Base-by-base conservation (phyloP, 768 basidiomycete species). In the Floccularia luteovirens region DNA sequence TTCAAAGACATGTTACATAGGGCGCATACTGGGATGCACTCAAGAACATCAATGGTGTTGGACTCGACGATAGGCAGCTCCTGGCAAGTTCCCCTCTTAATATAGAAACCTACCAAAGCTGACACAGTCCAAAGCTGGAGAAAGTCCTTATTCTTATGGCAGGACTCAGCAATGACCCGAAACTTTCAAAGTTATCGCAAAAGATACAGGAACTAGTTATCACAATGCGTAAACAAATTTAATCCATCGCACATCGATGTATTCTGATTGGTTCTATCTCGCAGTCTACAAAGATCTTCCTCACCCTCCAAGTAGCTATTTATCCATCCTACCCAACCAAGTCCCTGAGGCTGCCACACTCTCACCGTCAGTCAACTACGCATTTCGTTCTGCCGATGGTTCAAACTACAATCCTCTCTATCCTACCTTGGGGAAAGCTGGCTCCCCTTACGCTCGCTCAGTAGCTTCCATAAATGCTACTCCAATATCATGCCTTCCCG, bases 281-380 rank as follows among this genome's bases (percentile, higher is more conserved):
- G 30, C 55, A 83, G 82, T 88, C 30, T 88, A 80, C 66, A 77
- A 82, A 44, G 88, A 88, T 56, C 72, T 90, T 24, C 84, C 85
- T 2, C 87, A 87, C 46, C 86, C 86, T 1, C 39, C 45, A 12
- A 39, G 7, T 19, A 45, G 37, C 11, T 46, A 41, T 40, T 50
- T 32, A 40, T 50, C 3, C 56, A 54, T 16, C 48, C 52, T 19
- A 37, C 39, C 36, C 30, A 47, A 14, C 16, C 43, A 17, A 13
- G 41, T 13, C 28, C 38, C 14, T 45, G 50, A 4, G 14, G 42
- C 47, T 20, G 46, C 34, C 12, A 31, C 45, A 3, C 54, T 53
- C 16, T 31, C 30, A 3, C 41, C 6, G 30, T 13, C 50, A 19
- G 48, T 65, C 19, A 47, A 64, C 24, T 82, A 81, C 43, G 69